phyloP scores from a whole-genome alignment of 148 eudicot species.

The Fallopia convolvulus region DNA sequence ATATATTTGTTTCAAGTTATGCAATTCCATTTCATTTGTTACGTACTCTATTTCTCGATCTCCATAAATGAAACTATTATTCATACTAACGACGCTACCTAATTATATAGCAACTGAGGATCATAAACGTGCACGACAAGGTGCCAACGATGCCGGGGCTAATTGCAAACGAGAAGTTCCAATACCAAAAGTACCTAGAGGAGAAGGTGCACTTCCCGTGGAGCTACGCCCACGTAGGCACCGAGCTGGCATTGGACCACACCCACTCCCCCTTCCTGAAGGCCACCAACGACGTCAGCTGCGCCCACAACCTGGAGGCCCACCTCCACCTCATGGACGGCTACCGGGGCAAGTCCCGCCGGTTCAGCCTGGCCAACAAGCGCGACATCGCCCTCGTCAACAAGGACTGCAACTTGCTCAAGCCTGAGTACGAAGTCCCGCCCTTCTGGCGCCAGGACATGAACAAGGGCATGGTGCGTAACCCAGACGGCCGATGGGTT shows the following conservation, averaged over 20 bases:
- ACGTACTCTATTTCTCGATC: too few relatives aligned
- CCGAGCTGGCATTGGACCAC: slow-evolving; percentile 28
- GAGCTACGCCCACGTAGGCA: slow-evolving; percentile 45
- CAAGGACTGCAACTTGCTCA: slow-evolving; percentile 55
- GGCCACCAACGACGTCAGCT: slow-evolving; percentile 16
- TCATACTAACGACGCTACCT: too few relatives aligned
- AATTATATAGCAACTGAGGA: slow-evolving; percentile 17
- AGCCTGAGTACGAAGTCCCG: slow-evolving; percentile 51
- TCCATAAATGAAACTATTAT: too few relatives aligned
- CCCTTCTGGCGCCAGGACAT: slow-evolving; percentile 70
- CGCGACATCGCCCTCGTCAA: slow-evolving; percentile 82
- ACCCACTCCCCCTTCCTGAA: slow-evolving; percentile 31
- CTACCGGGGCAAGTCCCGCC: slow-evolving; percentile 31
- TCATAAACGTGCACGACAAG: slow-evolving; percentile 33
- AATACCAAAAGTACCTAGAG: slow-evolving; percentile 37
- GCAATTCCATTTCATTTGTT: too few relatives aligned
- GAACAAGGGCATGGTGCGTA: slow-evolving; percentile 83
- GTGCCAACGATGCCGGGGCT: slow-evolving; percentile 39
- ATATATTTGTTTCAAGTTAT: too few relatives aligned
- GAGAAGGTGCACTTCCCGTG: slow-evolving; percentile 40
- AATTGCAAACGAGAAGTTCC: slow-evolving; percentile 35
- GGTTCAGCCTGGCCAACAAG: slow-evolving; percentile 27
- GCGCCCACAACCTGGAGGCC: slow-evolving; percentile 41
- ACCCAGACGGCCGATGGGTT: slow-evolving; percentile 67
- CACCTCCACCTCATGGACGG: slow-evolving; percentile 59